Evolutionary conservation across 768 basidiomycete genomes (phyloP), one percentile per base, ranked within the genome.

Genomic region (Podaxis sp.): DNA sequence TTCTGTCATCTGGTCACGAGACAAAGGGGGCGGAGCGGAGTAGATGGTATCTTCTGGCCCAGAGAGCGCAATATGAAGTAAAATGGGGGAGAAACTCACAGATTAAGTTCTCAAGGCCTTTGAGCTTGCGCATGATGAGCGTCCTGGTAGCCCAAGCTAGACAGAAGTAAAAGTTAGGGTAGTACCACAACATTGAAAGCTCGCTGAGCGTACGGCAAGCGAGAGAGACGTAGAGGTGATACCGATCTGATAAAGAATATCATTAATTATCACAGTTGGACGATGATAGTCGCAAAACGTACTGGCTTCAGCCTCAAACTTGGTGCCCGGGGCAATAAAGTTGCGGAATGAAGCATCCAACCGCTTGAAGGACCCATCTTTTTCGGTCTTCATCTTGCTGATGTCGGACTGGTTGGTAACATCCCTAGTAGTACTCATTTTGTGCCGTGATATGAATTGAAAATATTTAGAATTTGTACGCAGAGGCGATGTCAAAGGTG

Each of bases 81-180:
- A 47, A 11, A 38, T 41, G 2, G 38, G 11, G 11, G 36, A 33
- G 25, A 19, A 25, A 78, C 90, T 71, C 66, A 93, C 94, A 79
- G 63, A 99, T 85, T 64, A 92, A 77, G 25, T 89, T 81, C 66
- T 98, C 91, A 24, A 99, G 80, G 1, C 96, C 95, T 73, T 99
- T 99, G 68, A 98, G 82, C 75, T 94, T 88, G 66, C 96, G 83
- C 3, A 90, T 80, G 67, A 98, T 97, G 65, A 97, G 79, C 3
- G 95, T 85, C 66, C 96, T 83, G 25, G 94, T 93, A 0, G 96
- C 96, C 96, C 96, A 98, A 8, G 96, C 90, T 92, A 51, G 60
- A 40, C 56, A 27, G 50, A 27, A 63, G 37, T 38, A 43, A 66
- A 66, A 7, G 37, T 62, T 49, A 60, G n/a, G 25, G 55, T 29